Base-by-base conservation (phyloP, 768 basidiomycete species). In the Mycena alexandri region DNA sequence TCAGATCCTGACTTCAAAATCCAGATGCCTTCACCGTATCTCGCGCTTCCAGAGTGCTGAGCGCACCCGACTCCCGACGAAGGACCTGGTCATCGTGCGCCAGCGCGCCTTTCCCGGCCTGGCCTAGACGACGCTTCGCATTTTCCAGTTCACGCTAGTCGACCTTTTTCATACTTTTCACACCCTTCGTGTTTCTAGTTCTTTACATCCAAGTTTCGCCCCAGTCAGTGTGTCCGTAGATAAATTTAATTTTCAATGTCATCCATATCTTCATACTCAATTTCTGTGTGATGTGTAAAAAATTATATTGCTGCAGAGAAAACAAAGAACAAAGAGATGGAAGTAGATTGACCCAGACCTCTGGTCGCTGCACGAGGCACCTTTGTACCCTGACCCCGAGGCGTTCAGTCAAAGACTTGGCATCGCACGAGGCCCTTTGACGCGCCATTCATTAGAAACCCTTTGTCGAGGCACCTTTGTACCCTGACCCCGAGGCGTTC, bases 51-150 rank as follows among this genome's bases (percentile, higher is more conserved):
- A 60, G 16, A 41, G 59, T 17, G 14, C 48, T 41, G 19, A 14
- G 19, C 59, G 48, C 59, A 60, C 48, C 33, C 59, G 47, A 6
- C n/a, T n/a, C n/a, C 59, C 13, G 22, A 34, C 59, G 36, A 51
- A 60, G 25, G 47, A 50, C 22, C 59, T 60, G 47, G n/a, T 50
- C 24, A 33, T 60, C 16, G 8, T 50, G 33, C 36, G 59, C 8
- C 34, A 14, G 36, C 21, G 14, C 10, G 59, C 59, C 22, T 60
- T 60, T 42, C 59, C 58, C 34, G 47, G 59, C 10, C 41, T 22
- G 14, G 47, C 59, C n/a, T 60, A 60, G 56, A 44, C 14, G 29
- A n/a, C n/a, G n/a, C n/a, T n/a, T n/a, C n/a, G n/a, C n/a, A n/a
- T n/a, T n/a, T n/a, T n/a, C n/a, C n/a, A n/a, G n/a, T n/a, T n/a